Percentiles rank a stretch among this genome's conserved stretches.
phyloP scores from a whole-genome alignment of 192 early-diverging fungal genomes.

The Podila minutissima region DNA sequence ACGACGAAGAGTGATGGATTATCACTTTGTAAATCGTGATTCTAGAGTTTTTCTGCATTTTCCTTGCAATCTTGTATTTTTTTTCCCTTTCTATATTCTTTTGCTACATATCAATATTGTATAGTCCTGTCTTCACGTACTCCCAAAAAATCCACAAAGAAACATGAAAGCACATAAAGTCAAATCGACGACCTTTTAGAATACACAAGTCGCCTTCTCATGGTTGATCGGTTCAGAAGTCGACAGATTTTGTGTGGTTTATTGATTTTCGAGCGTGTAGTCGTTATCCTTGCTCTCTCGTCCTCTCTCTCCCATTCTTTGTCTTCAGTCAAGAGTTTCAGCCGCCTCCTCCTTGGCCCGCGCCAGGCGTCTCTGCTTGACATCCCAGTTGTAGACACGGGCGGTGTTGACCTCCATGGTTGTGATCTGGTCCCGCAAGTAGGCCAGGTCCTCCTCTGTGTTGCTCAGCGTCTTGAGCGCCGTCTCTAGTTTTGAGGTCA shows the following conservation, averaged over 20 bases:
- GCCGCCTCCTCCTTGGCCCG: slow-evolving; percentile 51
- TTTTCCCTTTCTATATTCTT: not conserved
- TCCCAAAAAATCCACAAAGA: too few relatives aligned
- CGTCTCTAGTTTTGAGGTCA: slow-evolving; percentile 77
- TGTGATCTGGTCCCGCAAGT: slow-evolving; percentile 96
- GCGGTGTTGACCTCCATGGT: slow-evolving; percentile 99
- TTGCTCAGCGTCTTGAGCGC: slow-evolving; percentile 80
- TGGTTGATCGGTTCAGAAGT: too few relatives aligned
- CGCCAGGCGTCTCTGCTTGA: slow-evolving; percentile 77
- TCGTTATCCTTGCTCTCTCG: not conserved
- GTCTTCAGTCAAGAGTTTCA: not conserved
- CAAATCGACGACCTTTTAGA: too few relatives aligned
- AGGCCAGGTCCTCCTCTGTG: slow-evolving; percentile 90
- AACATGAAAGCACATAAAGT: too few relatives aligned
- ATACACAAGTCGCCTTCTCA: too few relatives aligned
- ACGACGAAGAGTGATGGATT: slow-evolving; percentile 51
- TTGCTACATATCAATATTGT: too few relatives aligned
- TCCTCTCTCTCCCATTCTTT: slow-evolving; percentile 4
- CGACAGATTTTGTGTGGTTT: too few relatives aligned
- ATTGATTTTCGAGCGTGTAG: not conserved
- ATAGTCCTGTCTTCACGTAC: too few relatives aligned
- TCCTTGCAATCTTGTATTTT: slow-evolving; percentile 8
- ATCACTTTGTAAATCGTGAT: not conserved
- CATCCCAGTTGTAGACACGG: slow-evolving; percentile 98
- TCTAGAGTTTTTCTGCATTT: not conserved